These are phyloP conservation scores for Penicillium mononematosum DNA, from an alignment of 495 filamentous ascomycete species.

Conservation along the genomic window DNA sequence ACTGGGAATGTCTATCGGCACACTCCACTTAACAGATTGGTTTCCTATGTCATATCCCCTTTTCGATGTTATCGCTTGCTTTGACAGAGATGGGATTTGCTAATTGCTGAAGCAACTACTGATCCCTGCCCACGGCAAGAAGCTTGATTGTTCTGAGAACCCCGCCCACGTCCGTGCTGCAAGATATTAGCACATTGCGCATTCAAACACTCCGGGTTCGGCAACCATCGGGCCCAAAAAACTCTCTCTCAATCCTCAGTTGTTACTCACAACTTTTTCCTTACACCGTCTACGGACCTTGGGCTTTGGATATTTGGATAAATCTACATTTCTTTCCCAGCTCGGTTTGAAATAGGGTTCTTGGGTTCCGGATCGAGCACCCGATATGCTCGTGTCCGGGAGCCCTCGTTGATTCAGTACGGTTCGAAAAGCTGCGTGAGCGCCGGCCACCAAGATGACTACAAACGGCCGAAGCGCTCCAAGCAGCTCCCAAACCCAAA, in stretches of 20 bases:
- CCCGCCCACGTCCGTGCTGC: slow-evolving; percentile 39
- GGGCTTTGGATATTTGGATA: background rate
- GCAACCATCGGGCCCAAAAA: slow-evolving; percentile 33
- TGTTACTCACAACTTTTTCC: slow-evolving; percentile 1
- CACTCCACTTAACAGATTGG: slow-evolving; percentile 33
- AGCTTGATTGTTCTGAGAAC: slow-evolving; percentile 27
- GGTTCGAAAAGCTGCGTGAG: slow-evolving; percentile 41
- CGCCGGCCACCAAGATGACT: slow-evolving; percentile 42
- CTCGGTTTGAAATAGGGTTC: slow-evolving; percentile 22
- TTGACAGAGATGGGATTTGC: slow-evolving; percentile 18
- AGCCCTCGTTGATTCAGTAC: slow-evolving; percentile 44
- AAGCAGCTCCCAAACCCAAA: slow-evolving; percentile 31
- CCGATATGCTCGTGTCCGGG: slow-evolving; percentile 51
- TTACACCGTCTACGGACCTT: slow-evolving; percentile 8
- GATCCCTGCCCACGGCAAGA: slow-evolving; percentile 22
- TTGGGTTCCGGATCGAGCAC: slow-evolving; percentile 49
- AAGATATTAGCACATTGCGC: slow-evolving; percentile 32
- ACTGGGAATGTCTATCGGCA: slow-evolving; percentile 23
- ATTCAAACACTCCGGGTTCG: slow-evolving; percentile 26
- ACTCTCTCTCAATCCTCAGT: slow-evolving; percentile 16
- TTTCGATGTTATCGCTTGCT: slow-evolving; percentile 11
- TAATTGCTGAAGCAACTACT: slow-evolving; percentile 13
- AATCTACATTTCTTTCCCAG: slow-evolving; percentile 10
- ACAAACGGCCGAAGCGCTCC: slow-evolving; percentile 38
- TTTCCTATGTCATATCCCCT: slow-evolving; percentile 23